Evolutionary conservation across 2,329 filamentous ascomycete species (phyloP), one percentile per base, ranked within the genome.

Genomic region (Zalaria sp.): DNA sequence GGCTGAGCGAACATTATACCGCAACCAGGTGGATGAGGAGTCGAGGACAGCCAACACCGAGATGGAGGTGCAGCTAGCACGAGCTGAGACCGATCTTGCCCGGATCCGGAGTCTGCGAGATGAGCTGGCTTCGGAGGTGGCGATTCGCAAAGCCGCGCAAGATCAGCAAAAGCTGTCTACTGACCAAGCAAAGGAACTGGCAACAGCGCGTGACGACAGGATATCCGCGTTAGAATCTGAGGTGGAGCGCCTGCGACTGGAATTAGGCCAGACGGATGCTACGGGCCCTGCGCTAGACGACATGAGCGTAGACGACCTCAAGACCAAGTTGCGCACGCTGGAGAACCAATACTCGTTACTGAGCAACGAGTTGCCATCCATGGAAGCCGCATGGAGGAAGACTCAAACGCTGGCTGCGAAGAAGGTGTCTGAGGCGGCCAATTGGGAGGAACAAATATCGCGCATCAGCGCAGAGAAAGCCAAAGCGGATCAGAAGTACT

Each of bases 401-500:
- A 83, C 88, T 40, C 85, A 88, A 56, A 78, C 79, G 25, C 63
- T 94, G 44, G 87, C 87, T 5, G 80, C 81, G 40, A 89, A 86
- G 65, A 96, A 94, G 62, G 78, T 93, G 29, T 73, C 81, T 53
- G 87, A 94, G 47, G 77, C 83, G 40, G 67, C 71, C 4, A 69
- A 73, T 3, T 67, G 86, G 56, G 88, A 96, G 63, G 87, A 94
- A 43, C 83, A 81, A 47, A 69, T 89, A 32, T 66, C 76, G 11
- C 69, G 83, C 25, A 66, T 93, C 18, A 77, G 76, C 34, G 84
- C 86, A 0, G 87, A 98, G 62, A 98, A 98, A 66, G 79, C 81
- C 49, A 96, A 95, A 62, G 89, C 89, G 1, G 91, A 98, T 55
- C 89, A 96, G 57, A 96, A 96, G 62, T 98, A 93, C 58, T 96